Conservation (phyloP, 176 grass and related monocot genomes). For the Puya raimondii region DNA sequence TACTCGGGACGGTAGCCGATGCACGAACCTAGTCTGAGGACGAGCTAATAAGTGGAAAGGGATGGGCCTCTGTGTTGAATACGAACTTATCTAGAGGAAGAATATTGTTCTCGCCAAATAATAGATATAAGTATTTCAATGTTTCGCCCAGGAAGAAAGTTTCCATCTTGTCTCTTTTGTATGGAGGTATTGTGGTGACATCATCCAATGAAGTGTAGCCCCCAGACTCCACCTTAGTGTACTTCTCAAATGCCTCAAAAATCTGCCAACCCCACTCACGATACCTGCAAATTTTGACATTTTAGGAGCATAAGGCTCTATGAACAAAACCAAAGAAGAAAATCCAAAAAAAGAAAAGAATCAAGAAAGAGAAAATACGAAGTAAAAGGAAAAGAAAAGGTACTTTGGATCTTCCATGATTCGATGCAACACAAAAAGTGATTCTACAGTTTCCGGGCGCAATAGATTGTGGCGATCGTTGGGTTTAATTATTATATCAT, state of each 20-base stretch:
- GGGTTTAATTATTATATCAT: conserved; percentile 80
- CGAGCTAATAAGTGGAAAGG: conserved; percentile 49
- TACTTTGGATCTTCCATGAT: conserved; percentile 93
- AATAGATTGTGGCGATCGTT: conserved; percentile 91
- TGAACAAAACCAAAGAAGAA: conserved; percentile 7
- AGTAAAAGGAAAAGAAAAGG: not conserved
- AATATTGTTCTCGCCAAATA: conserved; percentile 75
- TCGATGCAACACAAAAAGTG: conserved; percentile 15
- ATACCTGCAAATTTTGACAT: conserved; percentile 42
- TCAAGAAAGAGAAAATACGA: not conserved
- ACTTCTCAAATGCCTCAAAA: conserved; percentile 86
- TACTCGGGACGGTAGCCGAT: not conserved
- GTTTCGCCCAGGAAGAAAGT: conserved; percentile 88
- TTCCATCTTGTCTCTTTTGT: conserved; percentile 94
- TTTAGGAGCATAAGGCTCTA: no score
- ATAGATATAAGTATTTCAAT: conserved; percentile 93
- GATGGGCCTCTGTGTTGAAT: conserved; percentile 94
- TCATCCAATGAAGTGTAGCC: conserved; percentile 87
- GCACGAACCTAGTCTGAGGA: not conserved
- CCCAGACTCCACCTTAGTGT: conserved; percentile 87
- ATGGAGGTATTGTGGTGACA: conserved; percentile 77
- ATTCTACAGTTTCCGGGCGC: conserved; percentile 91
- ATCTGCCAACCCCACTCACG: conserved; percentile 98
- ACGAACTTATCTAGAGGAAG: conserved; percentile 84
- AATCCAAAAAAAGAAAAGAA: not conserved